Evolutionary conservation across 2,329 filamentous ascomycete genomes (phyloP), one percentile per base, ranked within the genome.

Genomic region (Sporothrix phasma): DNA sequence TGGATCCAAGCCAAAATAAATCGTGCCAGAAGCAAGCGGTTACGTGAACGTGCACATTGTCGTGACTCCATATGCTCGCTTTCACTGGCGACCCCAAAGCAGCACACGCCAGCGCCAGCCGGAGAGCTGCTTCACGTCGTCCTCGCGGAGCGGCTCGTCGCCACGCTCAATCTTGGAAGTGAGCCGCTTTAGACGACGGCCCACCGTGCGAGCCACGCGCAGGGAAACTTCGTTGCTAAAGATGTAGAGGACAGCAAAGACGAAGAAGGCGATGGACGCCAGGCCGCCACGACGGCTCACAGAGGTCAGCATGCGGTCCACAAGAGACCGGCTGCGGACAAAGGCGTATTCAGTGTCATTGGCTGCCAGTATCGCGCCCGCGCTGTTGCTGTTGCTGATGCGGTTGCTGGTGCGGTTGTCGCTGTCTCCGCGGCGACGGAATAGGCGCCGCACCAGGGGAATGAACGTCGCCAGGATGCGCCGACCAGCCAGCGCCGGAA

Each of bases 281-380:
- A 83, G 70, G 1, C 76, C 71, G 15, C 78, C 78, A 15, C 74
- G 76, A 4, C 80, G 77, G 10, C 76, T 73, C 1, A 81, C 71
- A 6, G 76, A 75, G 53, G 75, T 72, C 62, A 79, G 74, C 69
- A 85, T 81, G 61, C 81, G 78, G 3, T 76, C 69, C 31, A 84
- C 72, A 4, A 85, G 76, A 2, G 76, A 74, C 71, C 78, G 79
- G 71, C 80, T 81, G 68, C 76, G 76, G 29, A 71, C 73, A 70
- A 84, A 85, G 34, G 83, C 82, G 69, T 84, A 81, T 73, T 85
- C 83, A 29, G 83, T 85, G 67, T 80, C 76, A 71, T 82, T 84
- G 66, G 77, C 70, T 0, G 76, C 72, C 7, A 74, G 71, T 2
- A 73, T 73, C 19, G 10, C 15, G 7, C 39, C 29, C 8, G 51